Conservation (phyloP, 2,329 filamentous ascomycete species). For the Lecanoromycetidae sp. region DNA sequence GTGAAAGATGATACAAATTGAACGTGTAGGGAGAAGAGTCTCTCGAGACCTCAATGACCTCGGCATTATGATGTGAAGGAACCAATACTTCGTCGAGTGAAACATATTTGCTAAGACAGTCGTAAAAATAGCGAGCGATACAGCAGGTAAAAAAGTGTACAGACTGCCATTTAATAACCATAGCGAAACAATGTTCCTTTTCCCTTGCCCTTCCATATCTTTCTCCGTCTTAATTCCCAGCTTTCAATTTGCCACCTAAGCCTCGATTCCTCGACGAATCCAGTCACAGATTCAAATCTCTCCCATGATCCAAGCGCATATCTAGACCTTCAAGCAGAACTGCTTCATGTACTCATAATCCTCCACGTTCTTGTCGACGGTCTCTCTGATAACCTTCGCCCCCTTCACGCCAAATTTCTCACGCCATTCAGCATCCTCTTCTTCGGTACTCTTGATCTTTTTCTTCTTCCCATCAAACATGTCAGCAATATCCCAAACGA, state of each 20-base stretch:
- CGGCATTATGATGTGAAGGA: too few species aligned
- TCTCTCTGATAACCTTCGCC: constrained; percentile 46
- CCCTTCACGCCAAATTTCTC: constrained; percentile 49
- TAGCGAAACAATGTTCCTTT: too few species aligned
- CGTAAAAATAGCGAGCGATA: too few species aligned
- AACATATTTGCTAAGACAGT: too few species aligned
- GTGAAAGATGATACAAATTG: background rate
- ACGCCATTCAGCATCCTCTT: constrained; percentile 47
- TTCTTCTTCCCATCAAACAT: constrained; percentile 10
- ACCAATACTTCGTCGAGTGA: too few species aligned
- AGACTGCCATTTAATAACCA: too few species aligned
- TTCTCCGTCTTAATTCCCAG: too few species aligned
- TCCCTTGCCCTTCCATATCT: too few species aligned
- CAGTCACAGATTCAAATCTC: background rate
- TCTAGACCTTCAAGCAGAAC: constrained; percentile 43
- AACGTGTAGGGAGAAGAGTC: background rate
- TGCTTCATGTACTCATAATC: constrained; percentile 55
- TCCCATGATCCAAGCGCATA: background rate
- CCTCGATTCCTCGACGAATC: too few species aligned
- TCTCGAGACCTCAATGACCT: too few species aligned
- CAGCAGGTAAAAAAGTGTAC: too few species aligned
- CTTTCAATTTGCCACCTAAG: too few species aligned
- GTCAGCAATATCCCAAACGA: constrained; percentile 3
- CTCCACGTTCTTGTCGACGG: constrained; percentile 46
- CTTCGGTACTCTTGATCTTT: constrained; percentile 28